Base-by-base conservation (phyloP, 192 early-diverging fungal species). In the Podila horticola region DNA sequence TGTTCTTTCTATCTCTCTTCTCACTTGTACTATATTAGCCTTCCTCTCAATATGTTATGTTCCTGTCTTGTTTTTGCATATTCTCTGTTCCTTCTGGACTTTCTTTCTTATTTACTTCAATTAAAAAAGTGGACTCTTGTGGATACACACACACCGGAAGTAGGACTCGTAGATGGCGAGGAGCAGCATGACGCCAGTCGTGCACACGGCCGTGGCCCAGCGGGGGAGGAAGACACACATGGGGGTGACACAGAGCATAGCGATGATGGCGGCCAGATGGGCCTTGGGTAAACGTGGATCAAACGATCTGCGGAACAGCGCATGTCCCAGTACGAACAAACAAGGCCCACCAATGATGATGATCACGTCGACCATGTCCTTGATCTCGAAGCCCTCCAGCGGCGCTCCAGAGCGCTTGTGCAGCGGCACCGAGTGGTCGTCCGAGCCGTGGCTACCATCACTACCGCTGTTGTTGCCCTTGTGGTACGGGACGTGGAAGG, bases 271-370 rank as follows among this genome's bases (percentile, higher is more conserved):
- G 20, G 50, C 28, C n/a, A 71, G 26, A 62, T 77, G 75, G 8
- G 75, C 62, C 26, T 29, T 15, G 8, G 75, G 64, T 5, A 52
- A 0, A 17, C 63, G 65, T 28, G 62, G 10, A 48, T 64, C 55
- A 38, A 77, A 77, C n/a, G 75, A 41, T 5, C 62, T 33, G 1
- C 75, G 51, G 69, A 77, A 77, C 59, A 77, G 10, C 2, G 69
- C 75, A 66, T 77, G 75, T 1, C 75, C 75, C 19, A 77, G 26
- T 15, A 77, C 75, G 55, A 77, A 77, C 15, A 77, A 17, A 3
- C 58, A 45, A 3, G 75, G 75, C 0, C 75, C 75, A 5, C 75
- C 75, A 62, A 77, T 77, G 69, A 77, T 71, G 31, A 77, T 71
- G 15, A 59, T 34, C 5, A 71, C 75, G 24, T 69, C 12, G 24